Evolutionary conservation across 1,284 basidiomycete species (phyloP).

Genomic region (Moesziomyces antarcticus): DNA sequence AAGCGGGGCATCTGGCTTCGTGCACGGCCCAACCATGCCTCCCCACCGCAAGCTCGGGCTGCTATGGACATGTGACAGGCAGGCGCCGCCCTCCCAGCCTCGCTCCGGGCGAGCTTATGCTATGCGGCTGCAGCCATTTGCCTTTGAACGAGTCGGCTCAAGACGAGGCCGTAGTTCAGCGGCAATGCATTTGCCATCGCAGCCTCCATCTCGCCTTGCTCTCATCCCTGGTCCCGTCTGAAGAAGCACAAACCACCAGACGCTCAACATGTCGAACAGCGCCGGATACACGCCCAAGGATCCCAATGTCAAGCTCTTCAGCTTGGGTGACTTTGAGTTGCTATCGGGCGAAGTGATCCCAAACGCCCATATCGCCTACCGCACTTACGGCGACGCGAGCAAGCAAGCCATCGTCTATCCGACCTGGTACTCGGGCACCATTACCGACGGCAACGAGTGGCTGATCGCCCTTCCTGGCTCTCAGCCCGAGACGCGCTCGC

Average conservation of each 20-base stretch:
- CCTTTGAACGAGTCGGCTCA: no score
- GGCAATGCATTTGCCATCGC: no score
- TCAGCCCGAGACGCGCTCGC: slow-evolving; percentile 15
- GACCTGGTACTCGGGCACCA: slow-evolving; percentile 54
- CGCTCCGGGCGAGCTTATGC: background rate
- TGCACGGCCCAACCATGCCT: background rate
- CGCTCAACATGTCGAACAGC: slow-evolving; percentile 5
- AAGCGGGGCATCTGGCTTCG: background rate
- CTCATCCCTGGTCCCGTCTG: no score
- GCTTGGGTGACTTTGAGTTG: slow-evolving; percentile 48
- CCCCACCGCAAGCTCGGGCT: background rate
- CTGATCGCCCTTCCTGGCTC: slow-evolving; percentile 27
- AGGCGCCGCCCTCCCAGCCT: background rate
- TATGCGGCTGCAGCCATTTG: no score
- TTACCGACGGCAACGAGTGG: slow-evolving; percentile 53
- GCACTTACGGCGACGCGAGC: slow-evolving; percentile 43
- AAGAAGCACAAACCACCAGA: background rate
- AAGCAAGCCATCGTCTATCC: slow-evolving; percentile 55
- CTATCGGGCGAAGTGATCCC: slow-evolving; percentile 32
- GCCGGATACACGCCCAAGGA: slow-evolving; percentile 11
- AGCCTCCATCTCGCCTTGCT: no score
- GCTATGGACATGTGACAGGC: background rate
- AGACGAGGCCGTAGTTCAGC: no score
- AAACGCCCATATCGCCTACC: slow-evolving; percentile 51
- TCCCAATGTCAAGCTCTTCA: slow-evolving; percentile 26